Evolutionary conservation across 768 basidiomycete genomes (phyloP), one percentile per base, ranked within the genome.

Genomic region (Lactarius indigo): DNA sequence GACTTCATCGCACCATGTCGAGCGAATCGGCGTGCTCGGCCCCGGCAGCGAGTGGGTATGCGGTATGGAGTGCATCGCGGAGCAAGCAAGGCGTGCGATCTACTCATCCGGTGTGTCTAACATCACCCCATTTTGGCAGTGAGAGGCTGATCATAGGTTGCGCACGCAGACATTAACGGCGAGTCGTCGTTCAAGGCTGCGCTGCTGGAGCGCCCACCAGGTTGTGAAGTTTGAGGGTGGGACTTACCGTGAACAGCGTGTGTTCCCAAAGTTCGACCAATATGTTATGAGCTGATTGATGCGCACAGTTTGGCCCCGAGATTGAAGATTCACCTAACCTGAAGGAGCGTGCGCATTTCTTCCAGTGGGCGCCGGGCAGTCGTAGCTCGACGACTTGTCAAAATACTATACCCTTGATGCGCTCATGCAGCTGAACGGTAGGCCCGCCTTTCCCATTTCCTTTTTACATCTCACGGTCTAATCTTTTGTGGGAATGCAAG

Each of bases 41-140:
- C 83, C 85, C 58, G 83, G 84, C 10, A 83, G 84, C 9, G 85
- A 85, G 73, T 84, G 83, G 81, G 68, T 82, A 4, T 85, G 83
- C 63, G 84, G 83, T 6, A 61, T 83, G 59, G 79, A 80, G 42
- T 77, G 80, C 26, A 73, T 84, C 57, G 73, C 67, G 60, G 75
- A 78, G 17, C 84, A 84, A 68, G 77, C 74, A 54, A 73, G 78
- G 31, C 83, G 83, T 64, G 76, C 79, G 47, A 75, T 84, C 64
- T 84, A 84, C 69, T 81, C 82, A 20, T 80, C 84, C 58, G 83
- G 80, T 81, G 2, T 20, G 39, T 68, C 13, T 28, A 31, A 8
- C 31, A n/a, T 31, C 8, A 33, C 33, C 33, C 9, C 39, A 23
- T 20, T 47, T 44, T 42, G 31, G 31, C 20, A 8, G 17, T 8